Percentiles rank a stretch among this genome's conserved stretches.
phyloP scores from a whole-genome alignment of 1,139 yeast genomes.

The Yamadazyma triangularis region DNA sequence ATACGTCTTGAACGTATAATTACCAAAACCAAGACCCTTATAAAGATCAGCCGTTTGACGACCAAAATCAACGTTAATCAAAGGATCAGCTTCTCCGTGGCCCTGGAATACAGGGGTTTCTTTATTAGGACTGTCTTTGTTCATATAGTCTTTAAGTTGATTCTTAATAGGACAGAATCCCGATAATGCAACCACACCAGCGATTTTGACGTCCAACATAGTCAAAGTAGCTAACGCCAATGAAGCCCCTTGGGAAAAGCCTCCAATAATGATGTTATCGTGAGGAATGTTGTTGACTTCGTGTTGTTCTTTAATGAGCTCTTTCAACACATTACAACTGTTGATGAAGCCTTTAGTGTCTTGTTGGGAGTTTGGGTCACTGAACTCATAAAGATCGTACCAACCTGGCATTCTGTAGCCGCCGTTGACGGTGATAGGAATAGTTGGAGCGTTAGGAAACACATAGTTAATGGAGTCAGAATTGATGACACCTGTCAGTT shows the following conservation, averaged over 20 bases:
- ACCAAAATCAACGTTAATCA: constrained; percentile 52
- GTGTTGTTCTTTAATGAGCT: constrained; percentile 58
- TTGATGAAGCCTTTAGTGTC: constrained; percentile 65
- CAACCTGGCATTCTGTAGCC: constrained; percentile 77
- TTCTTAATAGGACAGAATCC: constrained; percentile 67
- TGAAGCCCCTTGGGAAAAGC: constrained; percentile 94
- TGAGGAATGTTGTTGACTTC: constrained; percentile 56
- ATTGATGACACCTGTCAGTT: constrained; percentile 37
- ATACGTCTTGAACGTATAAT: constrained; percentile 56
- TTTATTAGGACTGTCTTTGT: constrained; percentile 34
- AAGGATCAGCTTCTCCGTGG: constrained; percentile 77
- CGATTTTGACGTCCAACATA: constrained; percentile 55
- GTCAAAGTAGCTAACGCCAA: constrained; percentile 56
- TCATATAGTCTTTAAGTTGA: constrained; percentile 24
- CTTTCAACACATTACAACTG: constrained; percentile 49
- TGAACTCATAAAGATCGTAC: constrained; percentile 73
- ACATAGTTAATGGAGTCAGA: constrained; percentile 66
- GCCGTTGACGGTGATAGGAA: constrained; percentile 63
- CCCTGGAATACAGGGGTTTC: constrained; percentile 82
- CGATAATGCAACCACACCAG: constrained; percentile 73
- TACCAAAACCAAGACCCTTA: constrained; percentile 45
- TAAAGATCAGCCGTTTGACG: constrained; percentile 43
- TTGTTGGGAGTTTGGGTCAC: constrained; percentile 41
- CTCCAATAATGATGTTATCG: constrained; percentile 78
- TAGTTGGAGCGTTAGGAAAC: constrained; percentile 82